Conservation (phyloP, 2,329 filamentous ascomycete genomes). For the Periconia sp. region DNA sequence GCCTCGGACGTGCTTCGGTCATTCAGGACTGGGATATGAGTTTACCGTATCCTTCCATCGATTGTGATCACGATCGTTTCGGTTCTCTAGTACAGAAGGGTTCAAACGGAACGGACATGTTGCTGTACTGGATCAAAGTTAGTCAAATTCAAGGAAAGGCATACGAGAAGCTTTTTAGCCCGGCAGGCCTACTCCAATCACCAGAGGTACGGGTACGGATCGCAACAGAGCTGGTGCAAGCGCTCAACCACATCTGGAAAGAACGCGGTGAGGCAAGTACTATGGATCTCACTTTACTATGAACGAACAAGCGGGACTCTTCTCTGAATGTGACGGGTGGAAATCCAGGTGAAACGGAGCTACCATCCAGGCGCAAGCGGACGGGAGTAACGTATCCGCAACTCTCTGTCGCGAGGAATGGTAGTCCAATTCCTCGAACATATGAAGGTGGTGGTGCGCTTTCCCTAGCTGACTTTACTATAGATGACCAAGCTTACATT, state of each 20-base stretch:
- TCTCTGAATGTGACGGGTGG: too few species aligned
- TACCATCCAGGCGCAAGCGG: not conserved
- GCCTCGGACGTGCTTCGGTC: slow-evolving; percentile 42
- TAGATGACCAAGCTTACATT: slow-evolving; percentile 17
- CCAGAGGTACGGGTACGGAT: slow-evolving; percentile 31
- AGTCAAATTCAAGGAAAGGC: slow-evolving; percentile 41
- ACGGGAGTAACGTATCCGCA: not conserved
- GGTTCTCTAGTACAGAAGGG: slow-evolving; percentile 12
- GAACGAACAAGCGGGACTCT: too few species aligned
- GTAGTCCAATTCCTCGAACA: too few species aligned
- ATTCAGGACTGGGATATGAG: slow-evolving; percentile 50
- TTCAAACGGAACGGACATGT: slow-evolving; percentile 24
- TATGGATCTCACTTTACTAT: slow-evolving; percentile 8
- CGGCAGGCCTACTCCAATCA: slow-evolving; percentile 37
- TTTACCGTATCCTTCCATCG: slow-evolving; percentile 19
- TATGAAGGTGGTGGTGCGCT: slow-evolving; percentile 8
- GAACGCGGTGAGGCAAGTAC: slow-evolving; percentile 33
- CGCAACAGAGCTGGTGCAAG: slow-evolving; percentile 32
- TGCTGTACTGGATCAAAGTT: slow-evolving; percentile 43
- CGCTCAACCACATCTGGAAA: slow-evolving; percentile 35
- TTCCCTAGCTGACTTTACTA: slow-evolving; percentile 6
- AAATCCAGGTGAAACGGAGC: not conserved
- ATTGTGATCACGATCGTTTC: slow-evolving; percentile 14
- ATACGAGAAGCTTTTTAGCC: slow-evolving; percentile 47
- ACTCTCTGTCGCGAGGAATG: too few species aligned